These are phyloP conservation scores for Pleurotus sapidus DNA, from an alignment of 768 basidiomycete species.

Conservation along the genomic window DNA sequence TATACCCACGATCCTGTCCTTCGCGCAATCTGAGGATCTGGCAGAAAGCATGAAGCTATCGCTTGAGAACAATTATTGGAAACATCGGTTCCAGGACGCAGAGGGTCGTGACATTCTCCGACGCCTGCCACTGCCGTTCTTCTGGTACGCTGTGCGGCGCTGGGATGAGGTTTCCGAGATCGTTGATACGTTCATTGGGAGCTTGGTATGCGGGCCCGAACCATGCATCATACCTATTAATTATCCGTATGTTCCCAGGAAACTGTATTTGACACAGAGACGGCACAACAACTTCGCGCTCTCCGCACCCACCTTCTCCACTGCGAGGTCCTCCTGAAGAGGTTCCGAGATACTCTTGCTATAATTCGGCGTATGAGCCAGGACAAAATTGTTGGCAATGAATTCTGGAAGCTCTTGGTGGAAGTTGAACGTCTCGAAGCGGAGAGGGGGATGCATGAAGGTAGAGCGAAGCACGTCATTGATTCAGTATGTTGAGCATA, in stretches of 20 bases:
- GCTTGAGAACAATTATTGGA: not conserved
- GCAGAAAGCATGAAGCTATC: not conserved
- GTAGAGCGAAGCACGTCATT: constrained; percentile 48
- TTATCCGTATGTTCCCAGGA: not conserved
- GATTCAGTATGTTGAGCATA: constrained; percentile 29
- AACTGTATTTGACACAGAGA: not conserved
- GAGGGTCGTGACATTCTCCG: not conserved
- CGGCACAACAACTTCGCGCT: not conserved
- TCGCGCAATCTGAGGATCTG: not conserved
- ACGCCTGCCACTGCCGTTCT: not conserved
- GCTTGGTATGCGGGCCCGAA: no score
- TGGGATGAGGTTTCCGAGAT: not conserved
- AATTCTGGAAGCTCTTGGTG: constrained; percentile 42
- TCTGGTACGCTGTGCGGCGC: not conserved
- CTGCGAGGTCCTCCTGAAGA: not conserved
- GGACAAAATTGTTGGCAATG: constrained; percentile 14
- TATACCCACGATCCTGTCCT: not conserved
- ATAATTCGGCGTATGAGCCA: not conserved
- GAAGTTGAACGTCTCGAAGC: constrained; percentile 51
- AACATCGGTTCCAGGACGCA: not conserved
- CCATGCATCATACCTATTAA: no score
- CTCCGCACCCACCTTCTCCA: not conserved
- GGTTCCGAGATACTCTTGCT: not conserved
- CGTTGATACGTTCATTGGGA: not conserved
- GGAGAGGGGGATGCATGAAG: constrained; percentile 36